Evolutionary conservation across 257 asterid species (phyloP), one percentile per base, ranked within the genome.

Genomic region (Lycium barbarum): DNA sequence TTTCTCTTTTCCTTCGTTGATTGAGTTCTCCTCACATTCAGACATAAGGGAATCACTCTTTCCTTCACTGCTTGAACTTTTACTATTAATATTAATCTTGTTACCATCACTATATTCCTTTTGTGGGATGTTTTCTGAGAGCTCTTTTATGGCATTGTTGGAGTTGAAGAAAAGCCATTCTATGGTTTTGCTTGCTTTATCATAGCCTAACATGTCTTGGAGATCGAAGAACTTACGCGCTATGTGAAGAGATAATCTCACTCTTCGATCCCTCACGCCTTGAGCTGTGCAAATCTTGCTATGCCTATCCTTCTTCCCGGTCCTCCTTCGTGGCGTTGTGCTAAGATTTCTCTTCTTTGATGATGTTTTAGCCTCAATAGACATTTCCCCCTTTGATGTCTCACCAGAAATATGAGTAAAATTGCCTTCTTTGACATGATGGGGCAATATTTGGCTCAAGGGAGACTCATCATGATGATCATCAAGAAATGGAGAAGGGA

Each of bases 281-380:
- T 91, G 95, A 22, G 97, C 97, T 15, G 97, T 93, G 84, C 95
- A 86, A 49, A 93, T 92, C 89, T 93, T 93, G 94, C 96, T 93
- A 88, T 93, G 97, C 47, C 96, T 83, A 59, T 92, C 96, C 83
- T 91, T 92, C 88, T 92, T 93, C n/a, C 96, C 94, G 0, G 91
- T 74, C 18, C 92, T 90, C 84, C 90, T 85, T 65, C 94, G 83
- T 4, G 91, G 93, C 0, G 84, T 55, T 9, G 51, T 55, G 4
- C 90, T 87, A 0, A 63, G 88, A 22, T 72, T 90, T 47, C 90
- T 81, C 79, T 90, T 86, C 84, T 63, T 82, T 71, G 33, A 14
- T 3, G 85, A 62, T 22, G 68, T 20, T 49, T 14, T 14, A 14
- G 55, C 22, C 26, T 53, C 82, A 53, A 26, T 33, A 22, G 15